Percentiles rank a stretch among this genome's conserved stretches.
Conservation (phyloP, 169 alveolate genomes). For the Cystoisospora suis region DNA sequence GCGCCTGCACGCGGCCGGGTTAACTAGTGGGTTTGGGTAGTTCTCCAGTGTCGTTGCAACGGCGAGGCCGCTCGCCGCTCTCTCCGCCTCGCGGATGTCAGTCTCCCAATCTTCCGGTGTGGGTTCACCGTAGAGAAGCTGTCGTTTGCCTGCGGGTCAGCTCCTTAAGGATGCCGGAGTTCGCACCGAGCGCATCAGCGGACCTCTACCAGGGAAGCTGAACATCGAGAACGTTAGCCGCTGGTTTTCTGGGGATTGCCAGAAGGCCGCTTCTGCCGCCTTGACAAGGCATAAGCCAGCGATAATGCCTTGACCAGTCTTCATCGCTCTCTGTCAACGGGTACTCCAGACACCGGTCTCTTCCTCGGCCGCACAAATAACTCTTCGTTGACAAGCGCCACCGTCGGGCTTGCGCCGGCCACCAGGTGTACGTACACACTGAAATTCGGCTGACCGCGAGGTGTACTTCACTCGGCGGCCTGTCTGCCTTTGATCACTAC, state of each 20-base stretch:
- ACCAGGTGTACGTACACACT: no score
- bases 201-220: neutral
- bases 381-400: no score
- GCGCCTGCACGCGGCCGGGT: slow-evolving; percentile 64
- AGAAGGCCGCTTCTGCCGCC: neutral
- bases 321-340: no score
- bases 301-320: neutral
- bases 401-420: no score
- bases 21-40: slow-evolving; percentile 66
- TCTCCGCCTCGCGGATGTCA: slow-evolving; percentile 35
- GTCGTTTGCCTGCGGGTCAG: neutral
- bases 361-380: no score
- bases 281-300: neutral
- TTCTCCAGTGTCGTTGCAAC: slow-evolving; percentile 56
- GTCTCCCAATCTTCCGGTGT: slow-evolving; percentile 62
- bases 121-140: slow-evolving; percentile 40
- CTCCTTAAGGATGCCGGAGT: neutral
- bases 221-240: neutral
- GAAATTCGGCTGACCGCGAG: no score
- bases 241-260: neutral
- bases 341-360: no score
- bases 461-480: no score
- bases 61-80: neutral
- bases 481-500: no score
- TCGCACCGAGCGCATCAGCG: neutral